Percentiles rank a stretch among this genome's conserved stretches.
phyloP scores from a whole-genome alignment of 495 filamentous ascomycete species.

The Hypoxylon perforatum region DNA sequence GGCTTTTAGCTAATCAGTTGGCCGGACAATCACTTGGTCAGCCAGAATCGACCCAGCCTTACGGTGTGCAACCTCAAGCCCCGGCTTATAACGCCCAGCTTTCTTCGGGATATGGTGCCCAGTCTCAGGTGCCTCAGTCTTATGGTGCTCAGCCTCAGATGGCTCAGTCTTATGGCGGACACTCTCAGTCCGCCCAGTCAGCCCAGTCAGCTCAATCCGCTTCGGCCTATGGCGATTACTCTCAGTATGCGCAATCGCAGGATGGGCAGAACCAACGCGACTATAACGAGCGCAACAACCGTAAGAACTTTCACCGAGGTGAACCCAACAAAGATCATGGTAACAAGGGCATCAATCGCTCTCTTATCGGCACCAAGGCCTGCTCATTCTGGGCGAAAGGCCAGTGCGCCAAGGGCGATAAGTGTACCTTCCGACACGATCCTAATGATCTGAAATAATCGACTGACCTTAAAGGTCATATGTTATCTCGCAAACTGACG shows the following conservation, averaged over 20 bases:
- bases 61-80: slow-evolving; percentile 12
- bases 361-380: slow-evolving; percentile 64
- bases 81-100: slow-evolving; percentile 24
- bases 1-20: too few relatives aligned
- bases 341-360: slow-evolving; percentile 56
- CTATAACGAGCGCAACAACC: slow-evolving; percentile 37
- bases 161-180: slow-evolving; percentile 11
- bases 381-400: slow-evolving; percentile 84
- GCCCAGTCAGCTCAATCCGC: too few relatives aligned
- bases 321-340: slow-evolving; percentile 42
- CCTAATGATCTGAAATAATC: slow-evolving; percentile 40
- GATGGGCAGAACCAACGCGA: slow-evolving; percentile 35
- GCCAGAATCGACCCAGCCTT: slow-evolving; percentile 27
- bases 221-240: background rate
- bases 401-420: slow-evolving; percentile 84
- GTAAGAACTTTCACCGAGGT: slow-evolving; percentile 37
- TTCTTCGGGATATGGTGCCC: slow-evolving; percentile 22
- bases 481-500: too few relatives aligned
- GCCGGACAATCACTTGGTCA: too few relatives aligned
- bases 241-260: background rate
- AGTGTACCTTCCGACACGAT: slow-evolving; percentile 85
- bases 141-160: slow-evolving; percentile 8
- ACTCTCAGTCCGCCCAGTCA: background rate
- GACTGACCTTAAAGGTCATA: background rate
- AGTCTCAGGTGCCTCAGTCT: slow-evolving; percentile 27